Evolutionary conservation across 805 yeast genomes (phyloP), one percentile per base, ranked within the genome.

Genomic region (Hanseniaspora lindneri): DNA sequence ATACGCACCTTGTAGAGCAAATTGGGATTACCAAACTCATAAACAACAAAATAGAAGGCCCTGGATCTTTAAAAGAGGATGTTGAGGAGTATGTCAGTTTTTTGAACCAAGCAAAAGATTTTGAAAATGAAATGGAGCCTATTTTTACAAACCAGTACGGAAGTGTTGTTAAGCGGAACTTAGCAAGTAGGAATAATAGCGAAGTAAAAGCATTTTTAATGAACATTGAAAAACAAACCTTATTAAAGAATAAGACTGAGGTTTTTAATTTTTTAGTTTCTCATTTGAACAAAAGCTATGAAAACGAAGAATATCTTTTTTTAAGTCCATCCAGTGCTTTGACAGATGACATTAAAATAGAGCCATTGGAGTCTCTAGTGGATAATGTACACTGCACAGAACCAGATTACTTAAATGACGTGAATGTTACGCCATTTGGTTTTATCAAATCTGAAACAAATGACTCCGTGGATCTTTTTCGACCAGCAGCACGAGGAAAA

Each of bases 261-360:
- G n/a, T n/a, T n/a, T n/a, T n/a, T n/a, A n/a, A n/a, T n/a, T n/a
- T n/a, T n/a, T n/a, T n/a, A n/a, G n/a, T n/a, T n/a, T n/a, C n/a
- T n/a, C n/a, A n/a, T n/a, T n/a, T n/a, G n/a, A n/a, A n/a, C n/a
- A n/a, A n/a, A n/a, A n/a, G n/a, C n/a, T n/a, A 9, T 30, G 17
- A 30, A 30, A 14, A 30, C n/a, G n/a, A 11, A 30, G 34, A 27
- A 27, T 27, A 9, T 27, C 10, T 27, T 9, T 27, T 27, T 27
- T 27, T 43, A 21, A 43, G 47, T 43, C 47, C 47, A 19, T 34
- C 20, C 25, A 43, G 41, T 43, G 47, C 34, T 43, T 23, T 43
- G 19, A 30, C 28, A 19, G n/a, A 21, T 19, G 27, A 20, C n/a
- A 33, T 6, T 16, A n/a, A 21, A 10, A 10, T 41, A 11, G 29